Evolutionary conservation across 2,329 filamentous ascomycete genomes (phyloP).

Genomic region (Curvularia sp.): DNA sequence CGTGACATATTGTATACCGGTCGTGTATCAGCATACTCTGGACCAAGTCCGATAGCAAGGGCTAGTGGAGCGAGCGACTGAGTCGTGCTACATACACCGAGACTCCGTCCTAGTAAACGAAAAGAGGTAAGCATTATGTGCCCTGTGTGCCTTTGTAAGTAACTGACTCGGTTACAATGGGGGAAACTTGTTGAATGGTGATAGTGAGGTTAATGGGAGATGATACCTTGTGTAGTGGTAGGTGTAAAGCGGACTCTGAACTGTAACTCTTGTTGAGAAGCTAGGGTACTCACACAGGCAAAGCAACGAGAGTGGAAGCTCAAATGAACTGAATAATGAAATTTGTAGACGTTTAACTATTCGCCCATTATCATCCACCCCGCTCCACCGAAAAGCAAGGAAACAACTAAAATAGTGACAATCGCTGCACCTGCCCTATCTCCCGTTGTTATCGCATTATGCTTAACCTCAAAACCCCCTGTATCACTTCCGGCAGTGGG

Average conservation of each 20-base stretch:
- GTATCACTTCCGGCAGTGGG: slow-evolving; percentile 46
- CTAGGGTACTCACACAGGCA: background rate
- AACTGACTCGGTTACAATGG: background rate
- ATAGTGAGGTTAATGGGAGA: background rate
- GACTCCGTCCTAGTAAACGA: no score
- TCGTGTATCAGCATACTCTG: no score
- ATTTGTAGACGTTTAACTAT: slow-evolving; percentile 8
- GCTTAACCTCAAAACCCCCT: slow-evolving; percentile 32
- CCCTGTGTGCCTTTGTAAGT: no score
- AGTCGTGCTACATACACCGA: no score
- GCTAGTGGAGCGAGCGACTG: no score
- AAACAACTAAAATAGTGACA: slow-evolving; percentile 64
- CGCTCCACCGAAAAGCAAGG: slow-evolving; percentile 60
- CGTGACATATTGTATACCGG: no score
- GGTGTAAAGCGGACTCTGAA: background rate
- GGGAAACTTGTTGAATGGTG: background rate
- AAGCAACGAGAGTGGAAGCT: background rate
- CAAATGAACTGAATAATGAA: background rate
- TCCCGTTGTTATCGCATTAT: slow-evolving; percentile 57
- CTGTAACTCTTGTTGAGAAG: background rate
- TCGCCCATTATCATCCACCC: slow-evolving; percentile 56
- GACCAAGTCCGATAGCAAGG: no score
- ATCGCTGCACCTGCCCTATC: slow-evolving; percentile 74
- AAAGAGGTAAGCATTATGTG: no score
- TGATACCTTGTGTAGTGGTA: background rate